Percentiles rank a stretch among this genome's conserved stretches.
These are phyloP conservation scores for Colletotrichum sp. DNA, from an alignment of 2,329 filamentous ascomycete species.

Conservation along the genomic window DNA sequence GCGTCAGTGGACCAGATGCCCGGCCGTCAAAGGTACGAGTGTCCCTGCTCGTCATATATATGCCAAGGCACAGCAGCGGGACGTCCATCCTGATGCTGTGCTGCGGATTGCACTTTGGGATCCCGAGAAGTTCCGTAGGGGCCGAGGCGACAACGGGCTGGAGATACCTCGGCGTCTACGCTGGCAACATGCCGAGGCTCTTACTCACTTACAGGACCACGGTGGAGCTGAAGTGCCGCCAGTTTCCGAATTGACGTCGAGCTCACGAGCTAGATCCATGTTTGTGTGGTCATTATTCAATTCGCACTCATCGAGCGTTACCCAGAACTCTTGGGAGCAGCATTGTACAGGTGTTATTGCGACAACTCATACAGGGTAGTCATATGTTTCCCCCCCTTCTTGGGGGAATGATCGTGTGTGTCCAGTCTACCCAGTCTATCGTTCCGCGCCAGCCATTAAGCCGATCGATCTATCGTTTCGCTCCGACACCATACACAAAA, in stretches of 20 bases:
- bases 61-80: not conserved
- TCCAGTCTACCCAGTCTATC: constrained; percentile 19
- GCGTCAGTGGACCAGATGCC: not conserved
- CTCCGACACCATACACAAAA: constrained; percentile 16
- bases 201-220: not conserved
- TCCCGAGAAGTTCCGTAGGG: not conserved
- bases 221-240: not conserved
- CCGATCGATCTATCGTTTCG: constrained; percentile 21
- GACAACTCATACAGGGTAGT: constrained; percentile 18
- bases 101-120: not conserved
- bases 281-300: not conserved
- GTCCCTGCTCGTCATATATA: not conserved
- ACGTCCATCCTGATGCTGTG: too few relatives aligned
- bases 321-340: not conserved
- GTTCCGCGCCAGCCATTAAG: constrained; percentile 19
- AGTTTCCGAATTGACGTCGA: not conserved
- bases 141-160: not conserved
- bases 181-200: not conserved
- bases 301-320: constrained; percentile 8
- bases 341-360: constrained; percentile 21
- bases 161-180: not conserved
- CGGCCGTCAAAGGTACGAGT: fast-evolving
- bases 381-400: not conserved
- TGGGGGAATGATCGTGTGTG: constrained; percentile 1
- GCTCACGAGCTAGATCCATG: not conserved